Conservation (phyloP, 73 alveolate genomes). For the Tetrahymena malaccensis region DNA sequence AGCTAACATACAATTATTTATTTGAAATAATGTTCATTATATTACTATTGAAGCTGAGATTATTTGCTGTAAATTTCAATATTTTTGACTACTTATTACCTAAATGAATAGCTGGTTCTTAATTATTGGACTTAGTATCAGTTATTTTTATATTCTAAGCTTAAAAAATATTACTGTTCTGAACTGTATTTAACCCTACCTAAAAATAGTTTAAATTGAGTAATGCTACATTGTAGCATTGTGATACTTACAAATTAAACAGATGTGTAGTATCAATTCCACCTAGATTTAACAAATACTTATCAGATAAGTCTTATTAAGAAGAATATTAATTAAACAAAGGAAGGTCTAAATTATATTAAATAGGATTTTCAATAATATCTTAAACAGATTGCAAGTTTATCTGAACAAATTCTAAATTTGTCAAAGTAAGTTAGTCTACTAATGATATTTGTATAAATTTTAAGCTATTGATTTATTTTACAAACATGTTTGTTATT, state of each 20-base stretch:
- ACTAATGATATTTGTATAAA: not conserved
- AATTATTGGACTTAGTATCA: not conserved
- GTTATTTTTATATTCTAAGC: not conserved
- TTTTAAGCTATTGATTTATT: not conserved
- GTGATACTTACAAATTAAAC: not conserved
- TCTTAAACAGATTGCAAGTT: no score
- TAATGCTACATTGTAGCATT: not conserved
- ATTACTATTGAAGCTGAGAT: not conserved
- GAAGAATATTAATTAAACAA: no score
- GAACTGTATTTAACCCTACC: not conserved
- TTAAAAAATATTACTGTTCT: not conserved
- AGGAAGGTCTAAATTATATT: not conserved
- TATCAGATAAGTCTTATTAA: no score
- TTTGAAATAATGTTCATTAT: not conserved
- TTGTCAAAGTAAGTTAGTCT: not conserved
- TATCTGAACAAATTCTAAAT: no score
- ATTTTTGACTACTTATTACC: not conserved
- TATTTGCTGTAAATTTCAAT: no score
- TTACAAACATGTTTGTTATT: not conserved
- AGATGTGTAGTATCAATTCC: not conserved
- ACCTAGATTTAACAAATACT: not conserved
- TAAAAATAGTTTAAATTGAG: no score
- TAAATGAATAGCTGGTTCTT: not conserved
- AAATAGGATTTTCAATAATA: not conserved
- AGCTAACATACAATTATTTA: not conserved